phyloP scores from a whole-genome alignment of 352 stramenopile species.

The Phytophthora quininea region DNA sequence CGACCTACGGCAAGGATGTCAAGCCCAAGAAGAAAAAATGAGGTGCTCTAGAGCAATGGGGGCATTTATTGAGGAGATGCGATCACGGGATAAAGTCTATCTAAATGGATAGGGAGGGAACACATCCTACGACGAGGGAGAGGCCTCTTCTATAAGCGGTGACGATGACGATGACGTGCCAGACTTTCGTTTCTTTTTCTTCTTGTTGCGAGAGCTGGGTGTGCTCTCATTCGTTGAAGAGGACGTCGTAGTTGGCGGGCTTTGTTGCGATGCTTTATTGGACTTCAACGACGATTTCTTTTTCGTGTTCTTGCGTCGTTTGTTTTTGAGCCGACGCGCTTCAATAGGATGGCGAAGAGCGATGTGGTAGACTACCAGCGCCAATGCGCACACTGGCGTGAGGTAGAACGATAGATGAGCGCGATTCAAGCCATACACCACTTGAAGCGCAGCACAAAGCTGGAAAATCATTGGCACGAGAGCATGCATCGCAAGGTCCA shows the following conservation, averaged over 20 bases:
- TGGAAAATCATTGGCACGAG: constrained; percentile 60
- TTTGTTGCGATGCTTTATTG: constrained; percentile 36
- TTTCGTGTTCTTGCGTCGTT: constrained; percentile 60
- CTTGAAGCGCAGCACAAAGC: constrained; percentile 47
- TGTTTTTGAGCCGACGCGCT: constrained; percentile 58
- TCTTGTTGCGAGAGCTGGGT: constrained; percentile 36
- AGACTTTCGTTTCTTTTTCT: constrained; percentile 45
- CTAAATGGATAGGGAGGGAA: constrained; percentile 26
- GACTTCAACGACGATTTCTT: constrained; percentile 49
- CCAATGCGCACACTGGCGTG: constrained; percentile 45
- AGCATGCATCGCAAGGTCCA: constrained; percentile 60
- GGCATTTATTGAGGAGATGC: constrained; percentile 18
- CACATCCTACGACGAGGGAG: constrained; percentile 34
- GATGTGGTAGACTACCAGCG: constrained; percentile 58
- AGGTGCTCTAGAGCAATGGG: constrained; percentile 10
- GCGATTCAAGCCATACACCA: constrained; percentile 49
- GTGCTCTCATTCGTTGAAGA: constrained; percentile 11
- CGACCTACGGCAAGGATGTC: constrained; percentile 80
- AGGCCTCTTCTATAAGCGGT: constrained; percentile 35
- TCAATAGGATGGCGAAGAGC: constrained; percentile 63
- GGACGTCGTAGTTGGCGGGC: constrained; percentile 8
- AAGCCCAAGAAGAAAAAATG: constrained; percentile 82
- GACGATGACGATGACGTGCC: constrained; percentile 27
- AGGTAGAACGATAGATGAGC: constrained; percentile 65
- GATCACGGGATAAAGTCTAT: constrained; percentile 18